phyloP scores from a whole-genome alignment of 2,329 filamentous ascomycete genomes.

The Fusarium chaquense region DNA sequence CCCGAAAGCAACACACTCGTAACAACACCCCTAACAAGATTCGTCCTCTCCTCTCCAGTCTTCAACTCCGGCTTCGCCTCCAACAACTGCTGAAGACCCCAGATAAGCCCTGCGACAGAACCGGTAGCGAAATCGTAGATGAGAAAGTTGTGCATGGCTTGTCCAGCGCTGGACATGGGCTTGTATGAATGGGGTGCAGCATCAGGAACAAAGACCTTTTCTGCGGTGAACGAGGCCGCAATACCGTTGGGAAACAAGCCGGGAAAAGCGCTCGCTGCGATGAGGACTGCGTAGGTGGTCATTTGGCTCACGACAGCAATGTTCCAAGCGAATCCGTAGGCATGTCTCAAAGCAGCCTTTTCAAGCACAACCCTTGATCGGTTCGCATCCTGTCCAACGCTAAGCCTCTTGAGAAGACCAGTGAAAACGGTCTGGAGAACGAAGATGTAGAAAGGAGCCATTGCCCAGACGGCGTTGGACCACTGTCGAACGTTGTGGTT shows the following conservation, averaged over 20 bases:
- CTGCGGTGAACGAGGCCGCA: slow-evolving; percentile 23
- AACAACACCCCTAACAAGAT: slow-evolving; percentile 32
- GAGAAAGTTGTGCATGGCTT: slow-evolving; percentile 42
- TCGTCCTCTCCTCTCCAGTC: slow-evolving; percentile 31
- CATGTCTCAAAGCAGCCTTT: slow-evolving; percentile 38
- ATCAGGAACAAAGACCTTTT: slow-evolving; percentile 38
- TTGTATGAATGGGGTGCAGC: slow-evolving; percentile 29
- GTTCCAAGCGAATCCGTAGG: slow-evolving; percentile 46
- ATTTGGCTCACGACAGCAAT: slow-evolving; percentile 43
- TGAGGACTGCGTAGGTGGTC: slow-evolving; percentile 31
- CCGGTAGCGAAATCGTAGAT: slow-evolving; percentile 45
- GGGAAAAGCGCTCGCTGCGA: slow-evolving; percentile 23
- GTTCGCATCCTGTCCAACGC: slow-evolving; percentile 40
- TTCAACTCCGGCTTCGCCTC: slow-evolving; percentile 34
- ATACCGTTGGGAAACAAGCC: slow-evolving; percentile 34
- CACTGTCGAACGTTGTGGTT: slow-evolving; percentile 39
- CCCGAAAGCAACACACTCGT: slow-evolving; percentile 42
- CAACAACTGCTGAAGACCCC: slow-evolving; percentile 34
- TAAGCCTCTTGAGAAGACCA: slow-evolving; percentile 32
- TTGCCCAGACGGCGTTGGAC: slow-evolving; percentile 40
- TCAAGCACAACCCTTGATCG: slow-evolving; percentile 32
- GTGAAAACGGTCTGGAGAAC: slow-evolving; percentile 33
- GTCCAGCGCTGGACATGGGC: slow-evolving; percentile 34
- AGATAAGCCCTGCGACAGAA: slow-evolving; percentile 32
- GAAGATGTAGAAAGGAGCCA: slow-evolving; percentile 40